Conservation (phyloP, 164 flowering plant species). For the Magnolia sinica region DNA sequence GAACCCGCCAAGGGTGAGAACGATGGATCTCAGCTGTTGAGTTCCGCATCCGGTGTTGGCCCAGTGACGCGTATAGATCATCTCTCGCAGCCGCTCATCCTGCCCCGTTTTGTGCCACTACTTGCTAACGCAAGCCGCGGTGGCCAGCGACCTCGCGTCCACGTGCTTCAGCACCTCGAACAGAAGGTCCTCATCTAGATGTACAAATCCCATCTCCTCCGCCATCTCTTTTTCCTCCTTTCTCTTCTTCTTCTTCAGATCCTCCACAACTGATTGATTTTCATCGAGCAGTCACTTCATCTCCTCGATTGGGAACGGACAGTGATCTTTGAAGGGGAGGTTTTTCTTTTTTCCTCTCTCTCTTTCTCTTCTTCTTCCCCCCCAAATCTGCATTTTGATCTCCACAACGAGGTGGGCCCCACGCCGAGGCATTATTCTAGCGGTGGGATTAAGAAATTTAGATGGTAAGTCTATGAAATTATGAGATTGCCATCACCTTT, state of each 20-base stretch:
- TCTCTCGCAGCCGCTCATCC: constrained; percentile 96
- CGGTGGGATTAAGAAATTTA: neutral
- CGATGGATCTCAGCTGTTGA: constrained; percentile 77
- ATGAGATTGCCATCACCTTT: neutral
- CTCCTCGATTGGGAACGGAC: neutral
- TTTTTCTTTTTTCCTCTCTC: neutral
- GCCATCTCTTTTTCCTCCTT: constrained; percentile 17
- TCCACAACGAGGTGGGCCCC: neutral
- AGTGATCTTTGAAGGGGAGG: neutral
- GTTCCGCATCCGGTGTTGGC: constrained; percentile 50
- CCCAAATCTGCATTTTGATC: neutral
- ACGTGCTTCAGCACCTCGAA: constrained; percentile 84
- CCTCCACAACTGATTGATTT: constrained; percentile 3
- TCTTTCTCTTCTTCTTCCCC: neutral
- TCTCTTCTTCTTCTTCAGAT: constrained; percentile 14
- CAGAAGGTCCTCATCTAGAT: constrained; percentile 48
- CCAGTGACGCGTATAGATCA: constrained; percentile 79
- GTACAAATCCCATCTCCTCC: constrained; percentile 21
- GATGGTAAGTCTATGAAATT: neutral
- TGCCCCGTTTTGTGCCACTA: constrained; percentile 70
- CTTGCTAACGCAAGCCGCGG: constrained; percentile 72
- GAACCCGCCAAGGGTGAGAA: constrained; percentile 87
- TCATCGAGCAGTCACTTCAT: constrained; percentile 40
- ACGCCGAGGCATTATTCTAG: neutral
- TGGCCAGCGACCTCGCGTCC: constrained; percentile 68